Evolutionary conservation across 208 protist species (phyloP).

Genomic region (Leishmania turanica): DNA sequence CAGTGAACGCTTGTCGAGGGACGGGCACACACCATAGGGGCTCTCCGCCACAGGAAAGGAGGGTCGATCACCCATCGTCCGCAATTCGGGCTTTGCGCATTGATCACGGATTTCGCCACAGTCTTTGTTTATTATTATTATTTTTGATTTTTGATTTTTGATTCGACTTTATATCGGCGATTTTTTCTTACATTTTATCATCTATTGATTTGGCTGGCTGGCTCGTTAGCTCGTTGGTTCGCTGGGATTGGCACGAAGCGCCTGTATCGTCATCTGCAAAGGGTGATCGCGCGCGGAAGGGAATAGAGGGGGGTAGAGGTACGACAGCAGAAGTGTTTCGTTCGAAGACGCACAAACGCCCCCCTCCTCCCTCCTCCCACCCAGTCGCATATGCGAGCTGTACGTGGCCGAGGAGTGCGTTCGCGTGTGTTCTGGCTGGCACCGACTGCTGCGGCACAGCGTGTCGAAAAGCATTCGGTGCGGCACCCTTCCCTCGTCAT

Average conservation of each 20-base stretch:
- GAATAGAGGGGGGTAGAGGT: not conserved
- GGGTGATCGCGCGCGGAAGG: not conserved
- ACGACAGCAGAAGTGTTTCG: not conserved
- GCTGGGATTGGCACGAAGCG: not conserved
- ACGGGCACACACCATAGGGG: not conserved
- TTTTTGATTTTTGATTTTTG: constrained; percentile 6
- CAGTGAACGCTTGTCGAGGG: no score
- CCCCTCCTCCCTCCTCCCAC: not conserved
- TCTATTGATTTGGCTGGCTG: not conserved
- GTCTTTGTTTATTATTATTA: constrained; percentile 9
- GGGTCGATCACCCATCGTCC: not conserved
- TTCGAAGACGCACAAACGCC: not conserved
- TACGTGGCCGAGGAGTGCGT: not conserved
- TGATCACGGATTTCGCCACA: not conserved
- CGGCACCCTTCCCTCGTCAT: not conserved
- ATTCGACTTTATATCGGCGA: not conserved
- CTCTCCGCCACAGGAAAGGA: not conserved
- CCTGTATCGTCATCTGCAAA: not conserved
- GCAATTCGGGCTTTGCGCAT: not conserved
- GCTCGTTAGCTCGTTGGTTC: not conserved
- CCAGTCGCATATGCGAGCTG: not conserved
- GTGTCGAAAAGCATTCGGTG: not conserved
- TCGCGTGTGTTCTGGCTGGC: not conserved
- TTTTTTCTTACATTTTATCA: not conserved
- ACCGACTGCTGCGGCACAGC: not conserved